Conservation (phyloP, 768 basidiomycete species). For the Steccherinum ochraceum region DNA sequence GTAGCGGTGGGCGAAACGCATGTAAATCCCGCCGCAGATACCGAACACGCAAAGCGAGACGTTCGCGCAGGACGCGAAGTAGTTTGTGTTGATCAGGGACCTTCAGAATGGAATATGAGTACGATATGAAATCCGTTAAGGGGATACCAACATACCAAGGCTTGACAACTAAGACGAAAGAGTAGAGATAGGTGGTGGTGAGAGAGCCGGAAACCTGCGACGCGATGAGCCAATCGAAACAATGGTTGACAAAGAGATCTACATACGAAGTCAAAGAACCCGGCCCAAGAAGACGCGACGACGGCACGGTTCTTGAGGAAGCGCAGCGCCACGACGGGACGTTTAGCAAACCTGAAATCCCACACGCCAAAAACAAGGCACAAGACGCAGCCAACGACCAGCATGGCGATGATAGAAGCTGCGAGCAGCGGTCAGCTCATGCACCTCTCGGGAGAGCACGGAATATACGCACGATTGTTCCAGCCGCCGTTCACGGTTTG, state of each 20-base stretch:
- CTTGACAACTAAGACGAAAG: constrained; percentile 42
- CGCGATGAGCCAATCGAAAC: constrained; percentile 10
- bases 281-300: constrained; percentile 20
- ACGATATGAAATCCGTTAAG: constrained; percentile 32
- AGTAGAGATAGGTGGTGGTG: constrained; percentile 71
- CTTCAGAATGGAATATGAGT: constrained; percentile 5
- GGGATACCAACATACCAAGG: constrained; percentile 19
- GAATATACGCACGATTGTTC: constrained; percentile 25
- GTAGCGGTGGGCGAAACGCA: constrained; percentile 36
- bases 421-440: constrained; percentile 5
- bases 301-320: constrained; percentile 28
- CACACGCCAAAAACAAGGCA: constrained; percentile 23
- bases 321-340: constrained; percentile 29
- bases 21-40: constrained; percentile 37
- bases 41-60: constrained; percentile 42
- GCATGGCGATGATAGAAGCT: constrained; percentile 27
- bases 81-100: constrained; percentile 28
- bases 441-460: background rate
- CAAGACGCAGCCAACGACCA: constrained; percentile 23
- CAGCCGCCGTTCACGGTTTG: constrained; percentile 17
- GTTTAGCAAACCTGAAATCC: constrained; percentile 25
- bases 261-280: constrained; percentile 21
- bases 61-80: constrained; percentile 34
- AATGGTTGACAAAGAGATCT: constrained; percentile 11
- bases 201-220: constrained; percentile 56